These are phyloP conservation scores for Aciculoconidium aculeatum DNA, from an alignment of 805 yeast genomes.

Conservation along the genomic window DNA sequence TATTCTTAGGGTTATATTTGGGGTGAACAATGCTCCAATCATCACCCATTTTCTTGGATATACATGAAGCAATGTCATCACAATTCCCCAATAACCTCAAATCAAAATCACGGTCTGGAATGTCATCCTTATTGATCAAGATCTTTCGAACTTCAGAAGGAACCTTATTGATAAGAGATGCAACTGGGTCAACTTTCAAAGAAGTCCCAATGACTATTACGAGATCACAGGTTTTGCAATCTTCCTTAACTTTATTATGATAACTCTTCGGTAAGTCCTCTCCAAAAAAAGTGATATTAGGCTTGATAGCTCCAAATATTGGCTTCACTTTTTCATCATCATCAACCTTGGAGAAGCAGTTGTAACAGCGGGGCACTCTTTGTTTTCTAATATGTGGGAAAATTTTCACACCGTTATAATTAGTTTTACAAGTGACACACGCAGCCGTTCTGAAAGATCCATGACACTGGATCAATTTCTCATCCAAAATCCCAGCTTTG, in stretches of 20 bases:
- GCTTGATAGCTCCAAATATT: constrained; percentile 60
- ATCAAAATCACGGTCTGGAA: constrained; percentile 33
- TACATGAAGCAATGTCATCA: constrained; percentile 34
- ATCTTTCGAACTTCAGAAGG: constrained; percentile 32
- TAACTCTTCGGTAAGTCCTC: constrained; percentile 49
- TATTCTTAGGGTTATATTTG: background rate
- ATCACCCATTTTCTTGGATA: constrained; percentile 24
- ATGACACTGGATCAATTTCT: constrained; percentile 69
- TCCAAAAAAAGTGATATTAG: constrained; percentile 86
- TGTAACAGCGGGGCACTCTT: constrained; percentile 51
- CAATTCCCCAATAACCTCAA: constrained; percentile 34
- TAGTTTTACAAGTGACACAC: constrained; percentile 70
- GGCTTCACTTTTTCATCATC: constrained; percentile 20
- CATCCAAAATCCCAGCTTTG: constrained; percentile 47
- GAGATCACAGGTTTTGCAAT: constrained; percentile 69
- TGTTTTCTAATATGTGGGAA: constrained; percentile 43
- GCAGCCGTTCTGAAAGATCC: constrained; percentile 70
- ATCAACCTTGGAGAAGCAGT: constrained; percentile 21
- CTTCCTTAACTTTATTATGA: constrained; percentile 36
- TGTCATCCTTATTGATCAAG: constrained; percentile 33
- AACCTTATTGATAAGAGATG: constrained; percentile 31
- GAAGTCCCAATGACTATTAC: constrained; percentile 81
- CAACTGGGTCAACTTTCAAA: constrained; percentile 55
- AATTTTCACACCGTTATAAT: constrained; percentile 43
- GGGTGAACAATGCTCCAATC: constrained; percentile 21